phyloP scores from a whole-genome alignment of 2,329 filamentous ascomycete species.

The Colletotrichum shisoi region DNA sequence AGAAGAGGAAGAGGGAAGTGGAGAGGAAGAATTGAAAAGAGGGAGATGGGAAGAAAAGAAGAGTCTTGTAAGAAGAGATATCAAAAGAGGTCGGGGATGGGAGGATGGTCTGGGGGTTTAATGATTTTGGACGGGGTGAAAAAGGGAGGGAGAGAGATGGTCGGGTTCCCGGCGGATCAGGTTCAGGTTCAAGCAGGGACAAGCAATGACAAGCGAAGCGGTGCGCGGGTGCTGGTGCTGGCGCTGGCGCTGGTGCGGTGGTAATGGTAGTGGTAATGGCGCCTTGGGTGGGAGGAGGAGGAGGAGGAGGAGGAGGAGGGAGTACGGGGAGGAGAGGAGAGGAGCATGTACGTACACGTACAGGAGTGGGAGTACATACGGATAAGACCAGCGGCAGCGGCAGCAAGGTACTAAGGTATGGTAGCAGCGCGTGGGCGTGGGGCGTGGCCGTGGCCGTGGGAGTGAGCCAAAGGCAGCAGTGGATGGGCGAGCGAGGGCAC shows the following conservation, averaged over 20 bases:
- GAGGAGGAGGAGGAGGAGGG: too few species aligned
- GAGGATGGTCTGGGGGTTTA: slow-evolving; percentile 53
- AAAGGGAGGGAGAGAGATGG: slow-evolving; percentile 41
- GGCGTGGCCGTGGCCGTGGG: slow-evolving; percentile 16
- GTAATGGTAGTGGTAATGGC: slow-evolving; percentile 1
- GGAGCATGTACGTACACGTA: slow-evolving; percentile 2
- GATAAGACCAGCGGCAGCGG: slow-evolving; percentile 20
- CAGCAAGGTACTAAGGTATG: slow-evolving; percentile 31
- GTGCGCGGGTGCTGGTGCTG: slow-evolving; percentile 10
- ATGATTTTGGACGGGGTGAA: slow-evolving; percentile 49
- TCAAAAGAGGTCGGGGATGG: slow-evolving; percentile 50
- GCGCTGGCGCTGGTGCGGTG: slow-evolving; percentile 15
- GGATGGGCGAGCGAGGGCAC: slow-evolving; percentile 35
- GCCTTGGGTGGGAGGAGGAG: slow-evolving; percentile 29
- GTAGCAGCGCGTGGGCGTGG: slow-evolving; percentile 36
- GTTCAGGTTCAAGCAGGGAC: slow-evolving; percentile 9
- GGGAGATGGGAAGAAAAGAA: slow-evolving; percentile 50
- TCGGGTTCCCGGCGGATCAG: slow-evolving; percentile 19
- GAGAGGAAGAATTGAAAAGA: slow-evolving; percentile 47
- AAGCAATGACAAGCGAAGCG: slow-evolving; percentile 15
- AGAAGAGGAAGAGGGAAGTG: slow-evolving; percentile 43
- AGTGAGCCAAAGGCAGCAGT: slow-evolving; percentile 35
- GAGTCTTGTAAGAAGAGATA: slow-evolving; percentile 52
- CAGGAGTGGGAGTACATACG: slow-evolving; percentile 8
- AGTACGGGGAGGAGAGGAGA: slow-evolving; percentile 19